Evolutionary conservation across 2,329 filamentous ascomycete species (phyloP), one percentile per base, ranked within the genome.

Genomic region (Rhynchosporium secalis): DNA sequence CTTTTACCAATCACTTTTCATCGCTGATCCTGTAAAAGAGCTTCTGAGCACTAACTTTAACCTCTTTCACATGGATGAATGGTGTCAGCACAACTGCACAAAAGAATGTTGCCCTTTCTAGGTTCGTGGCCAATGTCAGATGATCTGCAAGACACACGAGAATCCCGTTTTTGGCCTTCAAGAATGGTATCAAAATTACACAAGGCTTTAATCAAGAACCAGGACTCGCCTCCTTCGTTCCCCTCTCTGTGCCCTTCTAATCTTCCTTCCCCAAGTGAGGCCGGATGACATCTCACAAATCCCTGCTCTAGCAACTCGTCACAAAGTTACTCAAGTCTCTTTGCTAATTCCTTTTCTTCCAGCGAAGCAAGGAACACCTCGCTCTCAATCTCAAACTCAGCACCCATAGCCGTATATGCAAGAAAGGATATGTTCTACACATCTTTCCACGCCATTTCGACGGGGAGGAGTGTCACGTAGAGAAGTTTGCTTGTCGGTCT

Each of bases 381-480:
- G 3, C 60, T 66, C 28, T 66, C 62, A 28, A 65, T 62, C 15
- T 66, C 58, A 61, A 75, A 76, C 2, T 61, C 48, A 60, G 76
- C 73, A 7, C 77, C 78, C 6, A 77, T 65, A 7, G 71, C 72
- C 1, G 75, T 76, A 64, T 80, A 81, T 1, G 72, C 76, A 1
- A 80, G 62, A 10, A 75, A 76, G 29, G 67, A 66, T 3, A 65
- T 63, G 4, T 69, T 69, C 9, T 72, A 65, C 13, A 76, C 69
- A 29, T 74, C 75, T 26, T 43, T 2, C 12, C 65, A 58, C 1
- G 64, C 63, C 49, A 52, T 52, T 8, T 7, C 9, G 9, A 63
- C 58, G 0, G 57, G 12, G 10, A 66, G 55, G 4, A 90, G 62
- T 75, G 91, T 62, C 86, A 91, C 72, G 77, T 83, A 40, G 75